Conservation (phyloP, 2,329 filamentous ascomycete genomes). For the Alternaria atra region DNA sequence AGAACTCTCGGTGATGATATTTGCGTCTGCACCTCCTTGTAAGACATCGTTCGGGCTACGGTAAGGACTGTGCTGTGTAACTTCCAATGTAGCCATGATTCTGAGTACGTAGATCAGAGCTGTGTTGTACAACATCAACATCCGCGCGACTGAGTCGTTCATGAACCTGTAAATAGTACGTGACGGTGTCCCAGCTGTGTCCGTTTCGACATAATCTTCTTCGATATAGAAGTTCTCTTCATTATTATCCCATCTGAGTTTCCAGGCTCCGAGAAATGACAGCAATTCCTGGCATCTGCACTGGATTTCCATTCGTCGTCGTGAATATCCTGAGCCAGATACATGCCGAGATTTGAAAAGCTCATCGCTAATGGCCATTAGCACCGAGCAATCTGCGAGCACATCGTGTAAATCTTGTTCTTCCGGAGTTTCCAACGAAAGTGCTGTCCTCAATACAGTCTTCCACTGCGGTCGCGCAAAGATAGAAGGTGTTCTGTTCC, state of each 20-base stretch:
- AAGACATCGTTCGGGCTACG: not conserved
- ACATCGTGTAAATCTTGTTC: conserved; percentile 41
- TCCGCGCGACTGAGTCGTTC: conserved; percentile 17
- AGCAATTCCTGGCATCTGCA: not conserved
- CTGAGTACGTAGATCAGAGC: conserved; percentile 37
- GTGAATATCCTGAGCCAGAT: not conserved
- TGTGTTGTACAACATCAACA: conserved; percentile 42
- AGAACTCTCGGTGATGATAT: not conserved
- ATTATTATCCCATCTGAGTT: conserved; percentile 18
- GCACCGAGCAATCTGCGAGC: conserved; percentile 40
- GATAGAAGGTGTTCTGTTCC: conserved; percentile 32
- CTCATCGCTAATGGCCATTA: conserved; percentile 27
- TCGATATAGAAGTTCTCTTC: conserved; percentile 6
- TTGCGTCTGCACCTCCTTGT: not conserved
- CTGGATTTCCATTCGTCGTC: not conserved
- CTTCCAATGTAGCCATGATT: conserved; percentile 26
- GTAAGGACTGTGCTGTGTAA: not conserved
- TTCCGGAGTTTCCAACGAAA: conserved; percentile 21
- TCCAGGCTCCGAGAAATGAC: conserved; percentile 17
- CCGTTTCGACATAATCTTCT: not conserved
- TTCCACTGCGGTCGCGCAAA: conserved; percentile 41
- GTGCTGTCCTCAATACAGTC: conserved; percentile 19
- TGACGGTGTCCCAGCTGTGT: not conserved
- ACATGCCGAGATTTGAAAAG: not conserved
- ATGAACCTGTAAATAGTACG: conserved; percentile 14